Conservation (phyloP, 805 yeast species). For the Tetrapisispora taiwanensis region DNA sequence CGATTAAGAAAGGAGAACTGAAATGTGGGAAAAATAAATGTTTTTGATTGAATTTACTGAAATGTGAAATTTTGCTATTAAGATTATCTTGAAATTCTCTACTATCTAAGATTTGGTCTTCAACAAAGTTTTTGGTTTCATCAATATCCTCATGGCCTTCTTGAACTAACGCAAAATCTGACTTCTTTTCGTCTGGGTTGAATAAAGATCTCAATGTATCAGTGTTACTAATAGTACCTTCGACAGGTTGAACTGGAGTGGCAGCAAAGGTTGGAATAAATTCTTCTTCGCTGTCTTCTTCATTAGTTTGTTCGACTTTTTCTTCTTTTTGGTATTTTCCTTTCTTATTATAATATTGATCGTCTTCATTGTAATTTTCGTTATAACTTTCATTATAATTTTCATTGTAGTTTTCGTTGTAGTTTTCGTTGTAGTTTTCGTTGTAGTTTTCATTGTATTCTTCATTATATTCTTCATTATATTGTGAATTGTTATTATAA, state of each 20-base stretch:
- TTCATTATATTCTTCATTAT: background rate
- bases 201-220: conserved; percentile 55
- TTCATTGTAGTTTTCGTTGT: background rate
- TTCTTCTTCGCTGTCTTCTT: conserved; percentile 32
- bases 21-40: conserved; percentile 75
- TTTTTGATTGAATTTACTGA: conserved; percentile 29
- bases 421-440: background rate
- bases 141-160: conserved; percentile 42
- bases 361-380: background rate
- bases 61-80: conserved; percentile 12
- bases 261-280: conserved; percentile 47
- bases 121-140: conserved; percentile 24
- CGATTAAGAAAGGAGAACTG: conserved; percentile 75
- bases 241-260: conserved; percentile 5
- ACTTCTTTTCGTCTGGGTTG: conserved; percentile 33
- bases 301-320: conserved; percentile 20
- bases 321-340: conserved; percentile 20
- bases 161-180: conserved; percentile 35
- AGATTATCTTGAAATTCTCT: conserved; percentile 8
- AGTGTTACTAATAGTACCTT: conserved; percentile 36
- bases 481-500: background rate
- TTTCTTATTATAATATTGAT: background rate
- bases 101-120: conserved; percentile 21
- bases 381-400: conserved; percentile 3
- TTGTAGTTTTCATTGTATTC: background rate